Percentiles rank a stretch among this genome's conserved stretches.
phyloP scores from a whole-genome alignment of 345 rosid genomes.

The Gossypium arboreum region DNA sequence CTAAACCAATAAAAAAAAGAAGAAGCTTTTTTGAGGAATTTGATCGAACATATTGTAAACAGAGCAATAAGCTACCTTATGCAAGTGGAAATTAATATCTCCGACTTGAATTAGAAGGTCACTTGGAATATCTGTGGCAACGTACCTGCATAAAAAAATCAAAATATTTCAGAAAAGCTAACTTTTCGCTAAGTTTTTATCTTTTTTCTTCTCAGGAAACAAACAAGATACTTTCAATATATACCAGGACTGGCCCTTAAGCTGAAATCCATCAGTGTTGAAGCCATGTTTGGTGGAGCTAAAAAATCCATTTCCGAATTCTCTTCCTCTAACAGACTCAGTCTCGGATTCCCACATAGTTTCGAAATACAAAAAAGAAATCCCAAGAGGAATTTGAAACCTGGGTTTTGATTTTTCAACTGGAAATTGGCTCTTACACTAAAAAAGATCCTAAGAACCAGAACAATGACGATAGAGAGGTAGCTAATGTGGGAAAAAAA shows the following conservation, averaged over 20 bases:
- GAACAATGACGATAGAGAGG: background rate
- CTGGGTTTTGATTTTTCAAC: slow-evolving; percentile 5
- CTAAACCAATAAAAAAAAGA: background rate
- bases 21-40: background rate
- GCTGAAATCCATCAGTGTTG: slow-evolving; percentile 85
- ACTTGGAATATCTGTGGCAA: slow-evolving; percentile 87
- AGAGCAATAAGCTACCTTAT: slow-evolving; percentile 56
- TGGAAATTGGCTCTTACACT: slow-evolving; percentile 7
- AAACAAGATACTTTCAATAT: background rate
- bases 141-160: slow-evolving; percentile 48
- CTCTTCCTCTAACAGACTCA: slow-evolving; percentile 60
- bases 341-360: slow-evolving; percentile 93
- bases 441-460: background rate
- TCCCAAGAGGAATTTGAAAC: slow-evolving; percentile 1
- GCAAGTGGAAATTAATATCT: slow-evolving; percentile 73
- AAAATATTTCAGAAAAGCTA: background rate
- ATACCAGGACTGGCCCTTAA: slow-evolving; percentile 83
- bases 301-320: slow-evolving; percentile 68
- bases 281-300: slow-evolving; percentile 59
- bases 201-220: too few species aligned
- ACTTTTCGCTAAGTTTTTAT: background rate
- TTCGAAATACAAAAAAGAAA: background rate
- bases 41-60: background rate
- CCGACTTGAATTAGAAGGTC: slow-evolving; percentile 75
- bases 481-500: background rate